Evolutionary conservation across 148 eudicot genomes (phyloP).

Genomic region (Arctostaphylos glauca): DNA sequence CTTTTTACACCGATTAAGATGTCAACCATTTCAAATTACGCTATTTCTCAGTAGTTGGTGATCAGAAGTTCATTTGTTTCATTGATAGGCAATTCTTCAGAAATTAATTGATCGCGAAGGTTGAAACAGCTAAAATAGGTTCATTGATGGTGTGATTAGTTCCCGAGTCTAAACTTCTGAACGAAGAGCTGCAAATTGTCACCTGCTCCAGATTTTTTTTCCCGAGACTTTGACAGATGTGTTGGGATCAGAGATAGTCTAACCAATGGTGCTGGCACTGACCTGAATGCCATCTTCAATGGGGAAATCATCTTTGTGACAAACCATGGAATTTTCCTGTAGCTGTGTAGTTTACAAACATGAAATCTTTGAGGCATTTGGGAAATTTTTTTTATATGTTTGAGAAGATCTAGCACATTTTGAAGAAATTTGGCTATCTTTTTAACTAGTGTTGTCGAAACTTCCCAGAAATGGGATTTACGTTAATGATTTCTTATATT

Average conservation of each 20-base stretch:
- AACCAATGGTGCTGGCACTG: background rate
- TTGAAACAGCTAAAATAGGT: conserved; percentile 21
- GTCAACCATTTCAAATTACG: background rate
- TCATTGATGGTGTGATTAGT: background rate
- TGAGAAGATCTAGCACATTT: too few species aligned
- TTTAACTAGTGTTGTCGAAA: too few species aligned
- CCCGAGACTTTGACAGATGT: background rate
- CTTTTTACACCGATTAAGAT: background rate
- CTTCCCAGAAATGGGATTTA: too few species aligned
- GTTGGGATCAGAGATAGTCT: background rate
- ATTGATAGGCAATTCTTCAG: conserved; percentile 52
- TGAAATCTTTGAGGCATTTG: too few species aligned
- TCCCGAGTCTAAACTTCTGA: background rate
- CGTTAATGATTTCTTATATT: too few species aligned
- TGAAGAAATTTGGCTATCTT: too few species aligned
- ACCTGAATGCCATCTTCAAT: background rate
- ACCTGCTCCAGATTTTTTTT: background rate
- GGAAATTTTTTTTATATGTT: too few species aligned
- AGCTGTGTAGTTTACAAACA: too few species aligned
- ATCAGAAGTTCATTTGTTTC: background rate
- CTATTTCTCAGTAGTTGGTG: conserved; percentile 14
- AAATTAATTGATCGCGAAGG: conserved; percentile 55
- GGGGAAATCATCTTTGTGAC: background rate
- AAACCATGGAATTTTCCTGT: too few species aligned
- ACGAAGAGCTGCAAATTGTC: background rate